Evolutionary conservation across 495 filamentous ascomycete genomes (phyloP).

Genomic region (Aspergillus incahuasiensis): DNA sequence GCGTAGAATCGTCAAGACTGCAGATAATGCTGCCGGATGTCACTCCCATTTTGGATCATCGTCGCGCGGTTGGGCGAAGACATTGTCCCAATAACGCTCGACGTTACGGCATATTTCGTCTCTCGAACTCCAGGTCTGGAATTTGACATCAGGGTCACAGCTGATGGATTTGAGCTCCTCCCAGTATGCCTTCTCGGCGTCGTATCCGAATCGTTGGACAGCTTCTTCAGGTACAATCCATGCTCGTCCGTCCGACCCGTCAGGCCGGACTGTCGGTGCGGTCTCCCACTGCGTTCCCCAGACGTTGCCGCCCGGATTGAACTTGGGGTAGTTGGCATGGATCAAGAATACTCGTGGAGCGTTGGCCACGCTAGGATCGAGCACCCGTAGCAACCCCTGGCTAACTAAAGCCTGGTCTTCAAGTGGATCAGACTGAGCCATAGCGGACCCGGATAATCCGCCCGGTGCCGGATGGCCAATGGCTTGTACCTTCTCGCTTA

Average conservation of each 20-base stretch:
- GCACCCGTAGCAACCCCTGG: conserved; percentile 34
- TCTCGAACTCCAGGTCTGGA: conserved; percentile 38
- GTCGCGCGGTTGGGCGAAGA: conserved; percentile 39
- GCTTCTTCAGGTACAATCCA: conserved; percentile 38
- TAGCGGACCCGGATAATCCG: conserved; percentile 34
- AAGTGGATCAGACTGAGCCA: conserved; percentile 45
- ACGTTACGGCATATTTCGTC: conserved; percentile 32
- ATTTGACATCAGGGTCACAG: conserved; percentile 37
- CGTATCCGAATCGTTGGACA: conserved; percentile 42
- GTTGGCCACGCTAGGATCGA: conserved; percentile 29
- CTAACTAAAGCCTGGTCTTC: conserved; percentile 38
- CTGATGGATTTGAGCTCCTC: conserved; percentile 46
- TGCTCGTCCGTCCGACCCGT: conserved; percentile 37
- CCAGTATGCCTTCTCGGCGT: conserved; percentile 51
- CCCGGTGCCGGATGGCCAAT: conserved; percentile 33
- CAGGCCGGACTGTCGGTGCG: conserved; percentile 33
- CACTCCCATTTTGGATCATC: conserved; percentile 32
- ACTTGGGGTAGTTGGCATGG: conserved; percentile 52
- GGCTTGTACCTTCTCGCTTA: conserved; percentile 40
- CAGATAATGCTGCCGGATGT: conserved; percentile 10
- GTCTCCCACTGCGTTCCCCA: conserved; percentile 39
- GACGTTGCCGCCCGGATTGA: conserved; percentile 45
- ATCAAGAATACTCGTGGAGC: conserved; percentile 45
- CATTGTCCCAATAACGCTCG: conserved; percentile 37
- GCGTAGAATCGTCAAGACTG: conserved; percentile 1